A percentile compares a stretch with the other conserved stretches of the same genome.
Evolutionary conservation across 1,139 yeast species (phyloP).

Genomic region (Hansenula anomala): DNA sequence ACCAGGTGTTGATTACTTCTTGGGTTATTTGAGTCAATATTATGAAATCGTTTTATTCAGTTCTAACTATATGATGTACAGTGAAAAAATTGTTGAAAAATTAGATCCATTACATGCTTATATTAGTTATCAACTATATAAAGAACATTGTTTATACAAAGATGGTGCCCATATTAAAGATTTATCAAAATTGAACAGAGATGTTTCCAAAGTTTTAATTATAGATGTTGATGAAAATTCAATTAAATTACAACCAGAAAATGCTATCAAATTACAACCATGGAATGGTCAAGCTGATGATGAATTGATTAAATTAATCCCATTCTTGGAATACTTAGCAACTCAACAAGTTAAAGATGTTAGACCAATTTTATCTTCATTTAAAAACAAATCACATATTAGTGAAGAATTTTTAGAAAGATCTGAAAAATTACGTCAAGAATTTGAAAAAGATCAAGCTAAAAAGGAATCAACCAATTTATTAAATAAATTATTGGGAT

Average conservation of each 20-base stretch:
- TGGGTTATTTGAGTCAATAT: conserved; percentile 90
- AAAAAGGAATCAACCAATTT: conserved; percentile 39
- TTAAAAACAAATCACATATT: conserved; percentile 52
- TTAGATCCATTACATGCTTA: conserved; percentile 92
- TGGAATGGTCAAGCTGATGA: conserved; percentile 91
- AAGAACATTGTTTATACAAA: conserved; percentile 83
- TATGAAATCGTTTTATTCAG: conserved; percentile 92
- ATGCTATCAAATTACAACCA: conserved; percentile 74
- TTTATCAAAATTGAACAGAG: conserved; percentile 85
- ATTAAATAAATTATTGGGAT: conserved; percentile 62
- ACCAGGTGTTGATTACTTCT: conserved; percentile 95
- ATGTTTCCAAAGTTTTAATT: conserved; percentile 71
- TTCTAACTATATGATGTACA: conserved; percentile 78
- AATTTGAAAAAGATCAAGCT: conserved; percentile 65
- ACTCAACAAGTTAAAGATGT: conserved; percentile 89
- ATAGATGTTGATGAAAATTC: conserved; percentile 76
- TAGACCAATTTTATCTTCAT: conserved; percentile 79
- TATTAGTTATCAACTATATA: conserved; percentile 79
- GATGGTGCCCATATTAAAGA: conserved; percentile 87
- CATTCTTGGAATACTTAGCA: conserved; percentile 91
- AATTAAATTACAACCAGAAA: conserved; percentile 83
- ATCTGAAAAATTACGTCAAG: conserved; percentile 67
- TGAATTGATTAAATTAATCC: conserved; percentile 72
- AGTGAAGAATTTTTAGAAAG: conserved; percentile 79
- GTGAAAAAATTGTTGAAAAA: conserved; percentile 80